phyloP scores from a whole-genome alignment of 331 rosid species.

The Spiraea crenata region DNA sequence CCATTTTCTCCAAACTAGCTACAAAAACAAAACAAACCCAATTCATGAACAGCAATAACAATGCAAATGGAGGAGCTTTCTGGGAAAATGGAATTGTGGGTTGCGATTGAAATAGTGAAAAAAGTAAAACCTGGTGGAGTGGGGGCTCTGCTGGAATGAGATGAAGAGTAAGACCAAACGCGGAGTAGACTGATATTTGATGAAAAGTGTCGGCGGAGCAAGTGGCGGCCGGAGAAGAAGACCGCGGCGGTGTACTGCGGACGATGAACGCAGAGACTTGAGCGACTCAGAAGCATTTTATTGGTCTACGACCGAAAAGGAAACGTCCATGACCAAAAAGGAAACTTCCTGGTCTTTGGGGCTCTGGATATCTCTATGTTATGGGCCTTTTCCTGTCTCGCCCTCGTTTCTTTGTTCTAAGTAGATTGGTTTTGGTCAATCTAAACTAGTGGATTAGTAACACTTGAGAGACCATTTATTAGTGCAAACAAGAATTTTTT shows the following conservation, averaged over 20 bases:
- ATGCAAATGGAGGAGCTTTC: background rate
- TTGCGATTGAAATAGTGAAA: background rate
- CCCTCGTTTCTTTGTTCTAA: background rate
- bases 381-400: too few relatives aligned
- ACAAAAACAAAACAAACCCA: constrained; percentile 22
- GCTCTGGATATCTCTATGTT: background rate
- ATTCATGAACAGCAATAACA: constrained; percentile 3
- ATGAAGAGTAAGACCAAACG: constrained; percentile 25
- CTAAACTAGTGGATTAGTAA: too few relatives aligned
- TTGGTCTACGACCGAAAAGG: background rate
- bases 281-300: background rate
- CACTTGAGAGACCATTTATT: too few relatives aligned
- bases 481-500: too few relatives aligned
- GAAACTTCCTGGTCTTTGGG: background rate
- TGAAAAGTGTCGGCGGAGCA: constrained; percentile 6
- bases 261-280: constrained; percentile 23
- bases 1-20: constrained; percentile 31
- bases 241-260: constrained; percentile 23
- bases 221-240: constrained; percentile 27
- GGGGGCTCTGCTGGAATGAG: constrained; percentile 18
- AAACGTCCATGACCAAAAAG: too few relatives aligned
- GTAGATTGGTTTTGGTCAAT: background rate
- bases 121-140: constrained; percentile 15
- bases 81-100: too few relatives aligned
- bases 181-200: constrained; percentile 3